A percentile compares a stretch with the other conserved stretches of the same genome.
Evolutionary conservation across 805 yeast species (phyloP).

Genomic region (Myxozyma vanderwaltii): DNA sequence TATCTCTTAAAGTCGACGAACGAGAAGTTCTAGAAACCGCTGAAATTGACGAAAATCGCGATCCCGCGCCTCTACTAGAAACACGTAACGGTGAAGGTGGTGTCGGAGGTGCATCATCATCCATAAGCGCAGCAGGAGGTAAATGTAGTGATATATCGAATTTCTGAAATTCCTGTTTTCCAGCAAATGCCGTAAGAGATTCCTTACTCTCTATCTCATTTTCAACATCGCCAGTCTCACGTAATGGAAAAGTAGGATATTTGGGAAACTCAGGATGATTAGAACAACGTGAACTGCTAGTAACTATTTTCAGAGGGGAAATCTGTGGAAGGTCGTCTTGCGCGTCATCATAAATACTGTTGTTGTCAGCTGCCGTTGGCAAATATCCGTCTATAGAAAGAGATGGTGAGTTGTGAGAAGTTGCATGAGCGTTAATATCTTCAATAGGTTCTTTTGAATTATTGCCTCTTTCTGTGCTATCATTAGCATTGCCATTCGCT

Average conservation of each 20-base stretch:
- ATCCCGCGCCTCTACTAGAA: neutral
- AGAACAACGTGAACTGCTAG: neutral
- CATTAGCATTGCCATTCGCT: neutral
- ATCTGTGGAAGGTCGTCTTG: conserved; percentile 8
- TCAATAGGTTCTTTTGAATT: neutral
- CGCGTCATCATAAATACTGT: conserved; percentile 8
- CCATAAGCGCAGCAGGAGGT: neutral
- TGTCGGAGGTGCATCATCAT: neutral
- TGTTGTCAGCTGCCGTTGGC: neutral
- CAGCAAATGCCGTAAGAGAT: too few species aligned
- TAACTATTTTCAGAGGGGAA: conserved; percentile 11
- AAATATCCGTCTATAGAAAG: neutral
- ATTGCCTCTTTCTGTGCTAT: neutral
- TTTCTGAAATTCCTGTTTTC: too few species aligned
- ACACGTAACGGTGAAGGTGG: conserved; percentile 7
- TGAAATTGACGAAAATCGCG: neutral
- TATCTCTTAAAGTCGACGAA: conserved; percentile 23
- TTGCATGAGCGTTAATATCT: neutral
- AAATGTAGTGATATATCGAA: neutral
- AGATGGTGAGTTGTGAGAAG: neutral
- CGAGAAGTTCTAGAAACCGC: conserved; percentile 1
- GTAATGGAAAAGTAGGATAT: conserved; percentile 6
- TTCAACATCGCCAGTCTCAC: conserved; percentile 3
- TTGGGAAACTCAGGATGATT: neutral
- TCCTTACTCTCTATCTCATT: too few species aligned